phyloP scores from a whole-genome alignment of 148 eudicot species.

The Fagopyrum tataricum region DNA sequence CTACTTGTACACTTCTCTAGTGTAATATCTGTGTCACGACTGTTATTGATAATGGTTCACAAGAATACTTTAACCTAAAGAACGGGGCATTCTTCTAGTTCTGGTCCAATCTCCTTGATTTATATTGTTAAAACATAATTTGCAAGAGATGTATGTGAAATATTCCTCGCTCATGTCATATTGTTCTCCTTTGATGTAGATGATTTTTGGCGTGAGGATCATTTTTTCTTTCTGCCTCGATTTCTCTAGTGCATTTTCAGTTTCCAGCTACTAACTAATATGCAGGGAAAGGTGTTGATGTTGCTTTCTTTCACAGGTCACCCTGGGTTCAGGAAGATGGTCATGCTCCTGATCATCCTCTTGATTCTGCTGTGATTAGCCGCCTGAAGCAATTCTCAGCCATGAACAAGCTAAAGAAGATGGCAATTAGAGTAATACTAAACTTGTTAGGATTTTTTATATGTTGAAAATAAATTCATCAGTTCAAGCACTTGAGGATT shows the following conservation, averaged over 20 bases:
- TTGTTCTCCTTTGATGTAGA: neutral
- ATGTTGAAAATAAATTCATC: neutral
- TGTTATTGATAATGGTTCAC: neutral
- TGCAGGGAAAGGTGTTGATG: neutral
- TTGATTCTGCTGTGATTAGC: conserved; percentile 21
- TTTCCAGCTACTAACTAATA: neutral
- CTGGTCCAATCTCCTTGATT: neutral
- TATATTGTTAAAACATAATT: neutral
- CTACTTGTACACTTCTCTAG: neutral
- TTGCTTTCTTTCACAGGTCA: conserved; percentile 15
- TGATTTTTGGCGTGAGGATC: neutral
- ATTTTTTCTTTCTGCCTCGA: neutral
- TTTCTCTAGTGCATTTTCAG: neutral
- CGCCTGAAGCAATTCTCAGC: conserved; percentile 26
- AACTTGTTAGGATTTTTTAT: neutral
- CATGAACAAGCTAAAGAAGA: conserved; percentile 25
- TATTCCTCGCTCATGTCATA: neutral
- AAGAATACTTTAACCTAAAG: neutral
- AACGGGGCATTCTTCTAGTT: neutral
- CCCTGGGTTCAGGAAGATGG: conserved; percentile 24
- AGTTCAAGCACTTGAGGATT: neutral
- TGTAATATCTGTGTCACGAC: neutral
- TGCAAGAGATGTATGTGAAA: neutral
- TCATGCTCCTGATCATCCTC: conserved; percentile 19
- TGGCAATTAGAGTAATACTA: conserved; percentile 21